Percentiles rank a stretch among this genome's conserved stretches.
These are phyloP conservation scores for Penicillium turbatum DNA, from an alignment of 495 filamentous ascomycete species.

Conservation along the genomic window DNA sequence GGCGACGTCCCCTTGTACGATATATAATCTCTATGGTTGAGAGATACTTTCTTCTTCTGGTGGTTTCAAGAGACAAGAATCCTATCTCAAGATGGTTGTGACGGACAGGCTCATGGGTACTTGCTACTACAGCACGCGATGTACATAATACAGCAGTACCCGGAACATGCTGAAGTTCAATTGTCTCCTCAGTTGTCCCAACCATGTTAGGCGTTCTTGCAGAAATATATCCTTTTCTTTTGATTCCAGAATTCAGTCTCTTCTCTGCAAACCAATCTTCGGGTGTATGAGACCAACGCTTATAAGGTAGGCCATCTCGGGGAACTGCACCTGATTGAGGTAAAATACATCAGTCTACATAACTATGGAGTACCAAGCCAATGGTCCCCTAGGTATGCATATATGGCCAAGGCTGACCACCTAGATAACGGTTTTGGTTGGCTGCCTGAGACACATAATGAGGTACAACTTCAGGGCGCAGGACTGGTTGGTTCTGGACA, in stretches of 20 bases:
- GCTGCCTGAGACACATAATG: no score
- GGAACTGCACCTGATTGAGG: background rate
- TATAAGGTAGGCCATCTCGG: background rate
- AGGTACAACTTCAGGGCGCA: background rate
- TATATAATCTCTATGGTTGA: slow-evolving; percentile 21
- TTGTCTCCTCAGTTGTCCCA: background rate
- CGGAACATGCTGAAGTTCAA: slow-evolving; percentile 6
- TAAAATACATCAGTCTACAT: background rate
- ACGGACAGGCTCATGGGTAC: slow-evolving; percentile 1
- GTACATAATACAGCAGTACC: slow-evolving; percentile 12
- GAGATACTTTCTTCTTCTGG: slow-evolving; percentile 13
- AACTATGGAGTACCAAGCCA: background rate
- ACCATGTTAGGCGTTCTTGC: background rate
- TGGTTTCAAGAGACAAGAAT: slow-evolving; percentile 8
- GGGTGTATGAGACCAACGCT: background rate
- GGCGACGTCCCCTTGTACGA: slow-evolving; percentile 35
- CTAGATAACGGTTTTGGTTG: background rate
- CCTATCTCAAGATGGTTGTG: background rate
- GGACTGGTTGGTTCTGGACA: background rate
- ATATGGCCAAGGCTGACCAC: background rate
- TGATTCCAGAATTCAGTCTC: background rate
- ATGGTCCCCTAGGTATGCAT: background rate
- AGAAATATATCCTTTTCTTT: background rate
- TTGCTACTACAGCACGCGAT: slow-evolving; percentile 1
- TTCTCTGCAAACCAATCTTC: background rate